Base-by-base conservation (phyloP, 2,329 filamentous ascomycete species). In the Fusarium incarnatum region DNA sequence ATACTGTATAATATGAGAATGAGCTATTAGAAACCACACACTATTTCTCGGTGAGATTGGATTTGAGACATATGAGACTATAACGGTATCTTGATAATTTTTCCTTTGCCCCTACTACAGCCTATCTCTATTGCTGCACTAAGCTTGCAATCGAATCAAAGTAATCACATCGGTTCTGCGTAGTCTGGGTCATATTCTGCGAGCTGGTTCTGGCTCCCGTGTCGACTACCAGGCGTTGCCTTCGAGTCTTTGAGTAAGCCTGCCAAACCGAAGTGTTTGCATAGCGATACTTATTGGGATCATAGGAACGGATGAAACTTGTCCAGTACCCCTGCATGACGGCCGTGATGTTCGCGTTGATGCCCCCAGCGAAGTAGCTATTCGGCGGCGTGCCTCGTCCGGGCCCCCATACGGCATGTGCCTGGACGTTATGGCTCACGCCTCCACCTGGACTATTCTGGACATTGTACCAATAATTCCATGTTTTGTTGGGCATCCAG, bases 301-400 rank as follows among this genome's bases (percentile, higher is more conserved):
- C 83, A 46, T 88, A 84, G 0, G 82, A 83, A 28, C 85, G 81
- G 64, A 94, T 88, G 75, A 94, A 94, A 67, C 89, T 92, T 2
- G 88, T 87, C 91, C 91, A 94, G 77, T 94, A 94, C 0, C 83
- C 85, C 74, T 93, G 89, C 34, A 92, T 85, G 0, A 91, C 79
- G 0, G 86, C 81, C 2, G 91, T 83, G 8, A 91, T 87, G 0
- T 75, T 74, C 5, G 81, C 84, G 72, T 94, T 93, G 12, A 78
- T 78, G 10, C 80, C 82, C 5, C 81, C 82, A 1, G 80, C 75
- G 10, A 76, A 76, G 71, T 92, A 93, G 46, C 86, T 37, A 1
- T 37, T 89, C 4, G 74, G 72, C 0, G 90, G 90, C 3, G 84
- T 81, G 5, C 41, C 28, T 73, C 89, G 86, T 7, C 84, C 80